Conservation (phyloP, 768 basidiomycete genomes). For the Clitopilus hobsonii region DNA sequence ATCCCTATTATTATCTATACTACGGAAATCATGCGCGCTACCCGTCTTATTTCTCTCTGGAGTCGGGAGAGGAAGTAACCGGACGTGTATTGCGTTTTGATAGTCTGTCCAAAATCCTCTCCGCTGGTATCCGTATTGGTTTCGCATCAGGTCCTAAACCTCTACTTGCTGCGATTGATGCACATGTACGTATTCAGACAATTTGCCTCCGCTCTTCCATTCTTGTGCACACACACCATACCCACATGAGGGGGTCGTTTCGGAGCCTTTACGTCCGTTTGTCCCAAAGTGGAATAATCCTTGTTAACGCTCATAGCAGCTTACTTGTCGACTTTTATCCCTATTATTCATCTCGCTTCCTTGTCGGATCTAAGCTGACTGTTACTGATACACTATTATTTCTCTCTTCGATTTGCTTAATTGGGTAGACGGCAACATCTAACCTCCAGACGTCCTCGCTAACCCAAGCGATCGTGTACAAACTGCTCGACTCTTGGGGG, state of each 20-base stretch:
- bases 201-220: not conserved
- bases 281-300: too few species aligned
- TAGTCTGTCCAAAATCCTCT: constrained; percentile 77
- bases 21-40: constrained; percentile 58
- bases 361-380: not conserved
- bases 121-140: constrained; percentile 71
- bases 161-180: constrained; percentile 62
- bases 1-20: constrained; percentile 74
- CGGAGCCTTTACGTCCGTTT: not conserved
- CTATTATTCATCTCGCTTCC: not conserved
- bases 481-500: constrained; percentile 63
- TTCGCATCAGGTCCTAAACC: constrained; percentile 68
- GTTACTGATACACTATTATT: not conserved
- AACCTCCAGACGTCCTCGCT: constrained; percentile 60
- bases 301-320: too few species aligned
- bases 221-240: not conserved
- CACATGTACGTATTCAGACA: constrained; percentile 53
- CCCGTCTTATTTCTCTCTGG: constrained; percentile 76
- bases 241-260: not conserved
- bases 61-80: constrained; percentile 52
- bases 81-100: constrained; percentile 85
- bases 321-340: too few species aligned
- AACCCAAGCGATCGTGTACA: constrained; percentile 52
- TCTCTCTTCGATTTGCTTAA: not conserved
- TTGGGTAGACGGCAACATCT: constrained; percentile 29